Base-by-base conservation (phyloP, 371 early-diverging fungal species). In the Mortierella sp. region DNA sequence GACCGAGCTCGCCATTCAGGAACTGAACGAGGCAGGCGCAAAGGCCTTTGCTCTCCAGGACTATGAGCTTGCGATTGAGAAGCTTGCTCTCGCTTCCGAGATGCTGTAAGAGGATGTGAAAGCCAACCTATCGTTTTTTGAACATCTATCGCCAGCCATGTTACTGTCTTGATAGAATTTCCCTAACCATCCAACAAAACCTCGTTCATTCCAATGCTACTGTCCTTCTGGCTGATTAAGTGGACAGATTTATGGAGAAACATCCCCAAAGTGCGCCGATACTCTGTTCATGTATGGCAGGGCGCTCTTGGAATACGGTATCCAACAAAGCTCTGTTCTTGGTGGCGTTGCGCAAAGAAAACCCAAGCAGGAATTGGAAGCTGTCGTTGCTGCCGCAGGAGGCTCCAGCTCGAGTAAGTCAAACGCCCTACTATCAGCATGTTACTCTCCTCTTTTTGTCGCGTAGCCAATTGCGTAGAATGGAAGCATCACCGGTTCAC, bases 251-350 rank as follows among this genome's bases (percentile, higher is more conserved):
- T 87, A 91, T 80, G 96, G 96, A 28, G 82, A 83, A 66, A 85
- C 89, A 30, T 86, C 94, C 16, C 85, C 86, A 50, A 84, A 89
- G 60, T 93, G 90, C 74, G 96, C 94, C 1, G 95, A 95, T 69
- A 90, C 88, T 5, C 81, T 92, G 62, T 92, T 92, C 57, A 65
- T 88, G 68, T 96, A 95, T 67, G 96, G 96, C 18, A 85, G 89
- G 43, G 93, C 96, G 9, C 81, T 96, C 26, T 77, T 95, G 28
- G 88, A 93, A 60, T 84, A 87, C 69, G 95, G 94, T 4, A 90
- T 95, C 66, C 85, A 90, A 69, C 92, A 93, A 64, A 89, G 86
- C 73, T 86, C 91, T 53, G 87, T 94, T n/a, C 73, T 93, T 46
- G 89, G 90, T 1, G 75, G 80, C 6, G 82, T 83, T 44, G 88